Evolutionary conservation across 176 grass and related monocot genomes (phyloP), one percentile per base, ranked within the genome.

Genomic region (Lolium multiflorum): DNA sequence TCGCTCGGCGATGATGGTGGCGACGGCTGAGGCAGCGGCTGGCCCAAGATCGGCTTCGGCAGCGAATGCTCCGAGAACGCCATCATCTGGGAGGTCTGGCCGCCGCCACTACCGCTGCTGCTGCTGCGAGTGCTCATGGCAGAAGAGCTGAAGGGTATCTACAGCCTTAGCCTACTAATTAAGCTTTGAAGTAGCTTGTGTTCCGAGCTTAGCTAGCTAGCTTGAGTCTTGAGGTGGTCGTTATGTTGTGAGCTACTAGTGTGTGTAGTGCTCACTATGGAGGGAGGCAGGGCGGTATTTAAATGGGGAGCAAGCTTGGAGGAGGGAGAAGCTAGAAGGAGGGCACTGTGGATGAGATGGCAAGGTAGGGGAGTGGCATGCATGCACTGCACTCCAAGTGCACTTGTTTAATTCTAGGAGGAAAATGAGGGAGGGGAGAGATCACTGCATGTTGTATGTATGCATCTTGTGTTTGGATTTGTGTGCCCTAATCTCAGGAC

Each of bases 1-100:
- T 95, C 93, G 55, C 64, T 69, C 61, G 92, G 89, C 1, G 92
- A 91, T 16, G 92, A 78, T 18, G 92, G 84, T 24, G 92, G 84
- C 4, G 93, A 90, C 37, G 80, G 78, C 10, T 74, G 79, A 20
- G 86, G 44, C 24, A 65, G 79, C 14, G 54, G 82, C 1, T 76
- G 74, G 9, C 77, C 67, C 14, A 78, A 0, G 74, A 76, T 35
- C 76, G 80, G 76, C 81, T 85, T 87, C 11, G 84, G 86, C 15
- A 76, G 22, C 48, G 47, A 28, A 31, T 87, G 84, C 54, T 94
- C 89, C 13, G 87, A 91, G 92, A 91, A 94, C 6, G 82, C 87
- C 92, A 89, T 91, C 47, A 76, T 76, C 47, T 76, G 72, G 22
- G 87, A 21, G 38, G 85, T 47, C 28, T 48, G 58, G 52, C 18